Percentiles rank a stretch among this genome's conserved stretches.
These are phyloP conservation scores for Chalciporus pseudorubinellus DNA, from an alignment of 768 basidiomycete species.

Conservation along the genomic window DNA sequence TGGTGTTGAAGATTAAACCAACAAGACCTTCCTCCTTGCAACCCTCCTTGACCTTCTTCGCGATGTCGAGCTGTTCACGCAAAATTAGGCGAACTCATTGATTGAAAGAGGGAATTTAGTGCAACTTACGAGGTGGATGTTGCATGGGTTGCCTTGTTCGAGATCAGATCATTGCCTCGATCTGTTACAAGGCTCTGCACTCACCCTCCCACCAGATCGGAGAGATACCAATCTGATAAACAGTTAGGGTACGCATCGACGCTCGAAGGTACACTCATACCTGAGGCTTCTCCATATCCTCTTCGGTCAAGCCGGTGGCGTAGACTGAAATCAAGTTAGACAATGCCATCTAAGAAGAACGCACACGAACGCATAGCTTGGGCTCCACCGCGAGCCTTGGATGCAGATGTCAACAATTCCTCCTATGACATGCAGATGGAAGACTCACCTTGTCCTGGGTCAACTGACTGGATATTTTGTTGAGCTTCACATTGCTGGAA, in stretches of 20 bases:
- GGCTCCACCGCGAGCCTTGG: slow-evolving; percentile 64
- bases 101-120: not conserved
- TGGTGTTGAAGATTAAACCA: slow-evolving; percentile 81
- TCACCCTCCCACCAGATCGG: slow-evolving; percentile 91
- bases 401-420: not conserved
- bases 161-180: not conserved
- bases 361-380: slow-evolving; percentile 79
- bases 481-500: slow-evolving; percentile 50
- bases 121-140: slow-evolving; percentile 67
- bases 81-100: not conserved
- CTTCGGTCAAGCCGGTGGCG: slow-evolving; percentile 71
- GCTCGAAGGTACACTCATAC: slow-evolving; percentile 33
- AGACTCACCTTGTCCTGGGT: slow-evolving; percentile 73
- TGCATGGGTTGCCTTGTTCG: slow-evolving; percentile 76
- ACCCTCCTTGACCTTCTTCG: slow-evolving; percentile 76
- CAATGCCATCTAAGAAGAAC: not conserved
- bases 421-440: not conserved
- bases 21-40: slow-evolving; percentile 79
- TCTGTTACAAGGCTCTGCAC: not conserved
- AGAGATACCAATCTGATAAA: slow-evolving; percentile 74
- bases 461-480: slow-evolving; percentile 70
- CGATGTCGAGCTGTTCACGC: slow-evolving; percentile 64
- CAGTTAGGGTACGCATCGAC: slow-evolving; percentile 6
- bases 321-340: slow-evolving; percentile 46
- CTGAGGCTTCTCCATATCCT: slow-evolving; percentile 85